phyloP scores from a whole-genome alignment of 352 stramenopile species.

The Pythium apleroticum region DNA sequence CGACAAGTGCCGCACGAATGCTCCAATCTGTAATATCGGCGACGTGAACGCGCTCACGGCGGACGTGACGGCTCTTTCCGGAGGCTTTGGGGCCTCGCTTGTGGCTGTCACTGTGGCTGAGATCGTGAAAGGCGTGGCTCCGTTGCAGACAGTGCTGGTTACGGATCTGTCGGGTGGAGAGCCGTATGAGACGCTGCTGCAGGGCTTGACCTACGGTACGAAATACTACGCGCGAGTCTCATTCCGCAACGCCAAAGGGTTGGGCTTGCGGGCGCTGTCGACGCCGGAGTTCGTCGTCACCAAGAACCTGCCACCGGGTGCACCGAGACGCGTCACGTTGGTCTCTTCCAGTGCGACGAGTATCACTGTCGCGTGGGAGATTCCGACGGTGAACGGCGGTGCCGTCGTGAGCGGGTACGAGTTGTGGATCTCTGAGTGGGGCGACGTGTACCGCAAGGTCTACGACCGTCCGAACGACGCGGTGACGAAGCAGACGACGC shows the following conservation, averaged over 20 bases:
- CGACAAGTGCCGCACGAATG: constrained; percentile 64
- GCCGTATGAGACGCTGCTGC: constrained; percentile 66
- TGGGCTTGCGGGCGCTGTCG: constrained; percentile 69
- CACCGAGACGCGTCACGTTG: constrained; percentile 84
- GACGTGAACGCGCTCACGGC: constrained; percentile 66
- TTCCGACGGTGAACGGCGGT: constrained; percentile 90
- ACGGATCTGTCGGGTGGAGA: constrained; percentile 78
- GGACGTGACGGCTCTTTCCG: constrained; percentile 43
- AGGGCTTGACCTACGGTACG: constrained; percentile 76
- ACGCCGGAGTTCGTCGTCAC: constrained; percentile 79
- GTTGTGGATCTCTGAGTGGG: constrained; percentile 96
- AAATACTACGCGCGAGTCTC: constrained; percentile 90
- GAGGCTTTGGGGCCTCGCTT: constrained; percentile 34
- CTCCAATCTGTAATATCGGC: constrained; percentile 91
- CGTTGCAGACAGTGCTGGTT: constrained; percentile 45
- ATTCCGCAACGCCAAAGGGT: constrained; percentile 90
- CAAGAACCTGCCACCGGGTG: constrained; percentile 86
- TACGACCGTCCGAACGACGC: constrained; percentile 93
- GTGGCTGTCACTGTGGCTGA: constrained; percentile 54
- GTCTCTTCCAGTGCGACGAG: constrained; percentile 86
- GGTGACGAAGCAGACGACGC: constrained; percentile 56
- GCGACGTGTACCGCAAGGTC: constrained; percentile 84
- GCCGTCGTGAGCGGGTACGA: constrained; percentile 93
- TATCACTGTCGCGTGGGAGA: constrained; percentile 91
- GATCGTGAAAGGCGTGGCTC: constrained; percentile 52